phyloP scores from a whole-genome alignment of 2,329 filamentous ascomycete genomes.

The Trichoderma sp. region DNA sequence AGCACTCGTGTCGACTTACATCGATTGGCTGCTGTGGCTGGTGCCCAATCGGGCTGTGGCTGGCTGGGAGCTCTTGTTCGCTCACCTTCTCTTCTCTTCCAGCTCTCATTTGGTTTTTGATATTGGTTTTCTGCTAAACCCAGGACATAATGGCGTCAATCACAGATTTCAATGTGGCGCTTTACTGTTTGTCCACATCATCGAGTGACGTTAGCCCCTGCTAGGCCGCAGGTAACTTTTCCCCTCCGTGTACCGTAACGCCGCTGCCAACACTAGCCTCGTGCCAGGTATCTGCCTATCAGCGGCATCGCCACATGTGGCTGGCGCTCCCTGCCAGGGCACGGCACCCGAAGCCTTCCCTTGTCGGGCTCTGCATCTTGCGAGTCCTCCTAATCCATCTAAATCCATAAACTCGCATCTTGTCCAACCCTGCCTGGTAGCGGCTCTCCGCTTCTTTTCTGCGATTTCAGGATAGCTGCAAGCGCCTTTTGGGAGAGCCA shows the following conservation, averaged over 20 bases:
- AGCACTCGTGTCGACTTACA: not conserved
- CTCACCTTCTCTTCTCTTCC: not conserved
- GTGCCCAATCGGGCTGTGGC: not conserved
- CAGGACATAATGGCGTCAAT: not conserved
- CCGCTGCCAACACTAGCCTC: not conserved
- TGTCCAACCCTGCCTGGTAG: conserved; percentile 14
- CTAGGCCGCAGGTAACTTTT: conserved; percentile 12
- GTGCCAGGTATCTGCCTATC: not conserved
- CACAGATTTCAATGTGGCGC: conserved; percentile 8
- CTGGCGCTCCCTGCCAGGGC: conserved; percentile 22
- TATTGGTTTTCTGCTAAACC: not conserved
- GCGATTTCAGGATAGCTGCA: conserved; percentile 4
- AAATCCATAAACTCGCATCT: conserved; percentile 23
- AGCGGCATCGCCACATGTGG: conserved; percentile 20
- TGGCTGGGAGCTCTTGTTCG: not conserved
- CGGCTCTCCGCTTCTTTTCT: conserved; percentile 1
- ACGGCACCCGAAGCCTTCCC: conserved; percentile 24
- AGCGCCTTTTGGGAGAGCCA: conserved; percentile 1
- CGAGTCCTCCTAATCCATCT: conserved; percentile 33
- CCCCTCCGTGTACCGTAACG: not conserved
- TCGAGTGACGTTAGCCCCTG: conserved; percentile 21
- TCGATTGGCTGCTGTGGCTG: not conserved
- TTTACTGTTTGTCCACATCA: conserved; percentile 20
- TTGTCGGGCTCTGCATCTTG: conserved; percentile 34
- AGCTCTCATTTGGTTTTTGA: not conserved